Conservation (phyloP, 768 basidiomycete species). For the Phaffia tasmanica region DNA sequence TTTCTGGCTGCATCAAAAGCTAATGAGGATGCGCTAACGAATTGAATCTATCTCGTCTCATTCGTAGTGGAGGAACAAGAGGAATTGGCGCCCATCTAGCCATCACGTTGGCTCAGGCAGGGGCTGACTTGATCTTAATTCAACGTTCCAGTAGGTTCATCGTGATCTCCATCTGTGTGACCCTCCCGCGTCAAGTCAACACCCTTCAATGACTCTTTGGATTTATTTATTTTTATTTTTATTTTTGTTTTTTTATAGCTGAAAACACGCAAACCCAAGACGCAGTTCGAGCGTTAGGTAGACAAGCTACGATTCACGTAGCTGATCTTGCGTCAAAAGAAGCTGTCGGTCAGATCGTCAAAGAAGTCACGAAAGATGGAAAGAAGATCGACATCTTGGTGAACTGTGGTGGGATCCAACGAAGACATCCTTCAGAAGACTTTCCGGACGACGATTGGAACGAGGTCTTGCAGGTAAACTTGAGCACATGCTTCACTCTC, state of each 20-base stretch:
- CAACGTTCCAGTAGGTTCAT: slow-evolving; percentile 29
- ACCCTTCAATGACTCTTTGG: no score
- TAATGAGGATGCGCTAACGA: background rate
- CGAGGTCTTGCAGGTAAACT: slow-evolving; percentile 72
- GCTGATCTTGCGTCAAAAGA: slow-evolving; percentile 50
- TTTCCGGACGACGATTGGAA: slow-evolving; percentile 62
- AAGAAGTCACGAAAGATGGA: slow-evolving; percentile 36
- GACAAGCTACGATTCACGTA: slow-evolving; percentile 42
- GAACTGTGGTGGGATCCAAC: slow-evolving; percentile 57
- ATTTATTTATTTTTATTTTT: background rate
- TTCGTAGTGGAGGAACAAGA: slow-evolving; percentile 33
- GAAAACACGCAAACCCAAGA: slow-evolving; percentile 38
- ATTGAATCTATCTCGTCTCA: background rate
- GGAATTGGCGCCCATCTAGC: slow-evolving; percentile 40
- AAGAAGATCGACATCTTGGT: slow-evolving; percentile 56
- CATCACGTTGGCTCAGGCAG: slow-evolving; percentile 40
- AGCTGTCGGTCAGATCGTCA: slow-evolving; percentile 45
- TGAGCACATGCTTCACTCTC: slow-evolving; percentile 78
- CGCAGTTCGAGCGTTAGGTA: slow-evolving; percentile 35
- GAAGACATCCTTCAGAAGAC: slow-evolving; percentile 46
- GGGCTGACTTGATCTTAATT: slow-evolving; percentile 39
- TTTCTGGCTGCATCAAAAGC: background rate
- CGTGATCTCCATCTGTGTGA: background rate
- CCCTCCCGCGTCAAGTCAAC: background rate
- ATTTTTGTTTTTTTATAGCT: background rate